Percentiles rank a stretch among this genome's conserved stretches.
These are phyloP conservation scores for Mycena indigotica DNA, from an alignment of 768 basidiomycete species.

Conservation along the genomic window DNA sequence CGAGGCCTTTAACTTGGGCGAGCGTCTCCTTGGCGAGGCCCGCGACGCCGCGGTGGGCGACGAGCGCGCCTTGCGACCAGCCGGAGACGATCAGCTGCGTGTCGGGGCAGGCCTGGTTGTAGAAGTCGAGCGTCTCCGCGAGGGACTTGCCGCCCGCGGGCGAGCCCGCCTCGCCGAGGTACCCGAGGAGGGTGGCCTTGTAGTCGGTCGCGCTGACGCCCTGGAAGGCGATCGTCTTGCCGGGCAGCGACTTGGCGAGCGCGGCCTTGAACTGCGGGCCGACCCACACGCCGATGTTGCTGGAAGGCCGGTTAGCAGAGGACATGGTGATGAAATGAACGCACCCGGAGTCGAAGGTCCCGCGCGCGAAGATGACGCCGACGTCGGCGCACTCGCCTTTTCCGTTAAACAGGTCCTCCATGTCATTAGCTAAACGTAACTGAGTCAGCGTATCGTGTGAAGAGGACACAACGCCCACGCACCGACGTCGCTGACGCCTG, in stretches of 20 bases:
- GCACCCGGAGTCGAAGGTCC: slow-evolving; percentile 24
- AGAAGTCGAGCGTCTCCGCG: slow-evolving; percentile 15
- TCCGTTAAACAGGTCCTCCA: slow-evolving; percentile 10
- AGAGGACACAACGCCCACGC: neutral
- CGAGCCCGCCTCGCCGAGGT: slow-evolving; percentile 16
- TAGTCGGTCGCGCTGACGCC: slow-evolving; percentile 20
- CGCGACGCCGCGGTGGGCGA: slow-evolving; percentile 19
- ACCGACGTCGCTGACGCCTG: neutral
- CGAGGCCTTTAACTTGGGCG: slow-evolving; percentile 9
- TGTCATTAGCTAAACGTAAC: slow-evolving; percentile 9
- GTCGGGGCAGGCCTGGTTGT: slow-evolving; percentile 15
- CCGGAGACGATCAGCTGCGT: slow-evolving; percentile 17
- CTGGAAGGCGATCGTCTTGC: slow-evolving; percentile 23
- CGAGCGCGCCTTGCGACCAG: slow-evolving; percentile 22
- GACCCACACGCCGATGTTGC: slow-evolving; percentile 25
- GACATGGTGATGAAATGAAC: neutral
- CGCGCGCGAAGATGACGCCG: slow-evolving; percentile 22
- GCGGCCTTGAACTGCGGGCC: slow-evolving; percentile 21
- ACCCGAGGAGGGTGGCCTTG: slow-evolving; percentile 17
- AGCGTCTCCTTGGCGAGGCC: slow-evolving; percentile 6
- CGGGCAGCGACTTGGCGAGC: slow-evolving; percentile 5
- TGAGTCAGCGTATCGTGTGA: neutral
- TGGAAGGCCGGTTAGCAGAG: neutral
- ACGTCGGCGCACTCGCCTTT: slow-evolving; percentile 13
- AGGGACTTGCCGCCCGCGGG: slow-evolving; percentile 15